Evolutionary conservation across 2,329 filamentous ascomycete genomes (phyloP), one percentile per base, ranked within the genome.

Genomic region (Pseudomassariella vexata): DNA sequence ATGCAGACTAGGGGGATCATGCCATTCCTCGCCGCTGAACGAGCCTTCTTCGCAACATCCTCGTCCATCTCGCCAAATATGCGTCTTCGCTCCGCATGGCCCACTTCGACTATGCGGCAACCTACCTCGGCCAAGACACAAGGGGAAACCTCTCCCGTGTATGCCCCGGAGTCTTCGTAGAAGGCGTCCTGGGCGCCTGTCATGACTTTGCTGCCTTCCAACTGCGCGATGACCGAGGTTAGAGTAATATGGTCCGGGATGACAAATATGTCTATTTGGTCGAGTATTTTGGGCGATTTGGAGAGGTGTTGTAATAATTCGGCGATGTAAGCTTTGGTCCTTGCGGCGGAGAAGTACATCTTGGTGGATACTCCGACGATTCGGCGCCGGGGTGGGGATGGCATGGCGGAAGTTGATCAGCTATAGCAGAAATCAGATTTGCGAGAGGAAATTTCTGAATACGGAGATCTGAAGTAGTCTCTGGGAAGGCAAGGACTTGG

Each of bases 1-100:
- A 94, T 76, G 57, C 87, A 94, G 2, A 94, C 74, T 2, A 94
- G 67, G 3, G 87, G 86, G 1, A 84, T 64, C 65, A 94, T 74
- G 5, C 79, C 79, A 48, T 87, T 80, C 5, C 74, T 60, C 11
- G 72, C 76, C 1, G 76, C 76, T 0, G 84, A 85, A 0, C 68
- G 70, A 0, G 83, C 84, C 59, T 92, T 92, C 38, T 62, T 70
- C 0, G 77, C 79, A 0, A 82, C 74, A 24, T 68, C 62, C 11
- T 64, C 69, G 47, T 92, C 82, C n/a, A 77, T 83, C 65, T 94
- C 86, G 11, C 72, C 73, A 48, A 89, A 87, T 14, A 86, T 53
- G 3, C 76, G 60, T 30, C 85, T 68, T 5, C 86, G 73, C 59
- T 94, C 87, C 2, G 86, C 86, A 53, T 94, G 87, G 1, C 85